phyloP scores from a whole-genome alignment of 1,284 basidiomycete genomes.

The Hortiboletus rubellus region DNA sequence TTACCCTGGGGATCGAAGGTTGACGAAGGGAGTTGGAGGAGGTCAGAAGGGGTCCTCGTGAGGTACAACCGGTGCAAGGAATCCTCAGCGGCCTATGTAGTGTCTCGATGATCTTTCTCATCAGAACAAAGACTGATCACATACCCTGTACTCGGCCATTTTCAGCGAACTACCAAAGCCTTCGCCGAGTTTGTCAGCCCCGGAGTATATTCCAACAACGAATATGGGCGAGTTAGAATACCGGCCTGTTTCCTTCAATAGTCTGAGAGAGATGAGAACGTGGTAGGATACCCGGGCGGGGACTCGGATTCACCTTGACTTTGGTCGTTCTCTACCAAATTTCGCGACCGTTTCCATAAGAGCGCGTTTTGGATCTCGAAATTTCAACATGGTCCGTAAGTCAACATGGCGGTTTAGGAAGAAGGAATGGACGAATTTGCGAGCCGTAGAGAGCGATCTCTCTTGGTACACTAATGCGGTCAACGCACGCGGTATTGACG shows the following conservation, averaged over 20 bases:
- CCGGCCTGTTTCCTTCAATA: constrained; percentile 92
- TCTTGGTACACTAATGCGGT: constrained; percentile 78
- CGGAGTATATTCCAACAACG: constrained; percentile 92
- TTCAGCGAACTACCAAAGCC: constrained; percentile 90
- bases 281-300: neutral
- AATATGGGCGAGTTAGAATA: constrained; percentile 88
- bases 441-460: constrained; percentile 75
- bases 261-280: constrained; percentile 36
- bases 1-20: constrained; percentile 44
- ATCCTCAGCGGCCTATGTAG: constrained; percentile 76
- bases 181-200: constrained; percentile 88
- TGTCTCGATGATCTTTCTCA: neutral
- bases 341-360: constrained; percentile 76
- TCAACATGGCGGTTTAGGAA: constrained; percentile 86
- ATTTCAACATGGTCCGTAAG: constrained; percentile 84
- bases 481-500: constrained; percentile 73
- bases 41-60: constrained; percentile 67
- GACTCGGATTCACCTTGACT: constrained; percentile 59
- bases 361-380: constrained; percentile 82
- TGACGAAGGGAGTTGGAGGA: constrained; percentile 65
- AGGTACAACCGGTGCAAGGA: constrained; percentile 80
- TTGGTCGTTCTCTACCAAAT: constrained; percentile 71
- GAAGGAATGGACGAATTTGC: constrained; percentile 82
- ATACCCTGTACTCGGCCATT: constrained; percentile 94
- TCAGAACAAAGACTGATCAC: constrained; percentile 19